Evolutionary conservation across 805 yeast species (phyloP), one percentile per base, ranked within the genome.

Genomic region (Ogataea polymorpha): DNA sequence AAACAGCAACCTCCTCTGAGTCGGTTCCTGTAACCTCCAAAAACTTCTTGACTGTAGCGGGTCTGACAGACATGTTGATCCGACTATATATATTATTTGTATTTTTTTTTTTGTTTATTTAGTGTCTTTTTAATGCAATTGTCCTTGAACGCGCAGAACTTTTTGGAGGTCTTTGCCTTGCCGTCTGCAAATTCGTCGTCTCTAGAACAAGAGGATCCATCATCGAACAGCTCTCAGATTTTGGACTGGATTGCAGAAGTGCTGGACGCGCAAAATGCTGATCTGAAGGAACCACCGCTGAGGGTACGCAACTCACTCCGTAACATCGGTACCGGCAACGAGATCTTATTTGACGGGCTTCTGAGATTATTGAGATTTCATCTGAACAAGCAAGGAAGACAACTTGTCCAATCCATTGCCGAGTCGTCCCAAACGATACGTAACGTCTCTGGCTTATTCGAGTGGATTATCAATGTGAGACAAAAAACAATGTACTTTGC

Each of bases 11-110:
- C 10, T 54, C 61, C 6, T 61, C 46, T 4, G 54, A 45, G 5
- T 58, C 41, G 2, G 66, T 55, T 5, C 70, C 71, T 8, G 80
- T 70, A 33, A 74, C 55, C 28, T 65, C 67, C 34, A 62, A 48
- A 52, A 74, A 72, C 41, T 65, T 65, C 35, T 51, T 57, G 8
- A 54, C 38, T 6, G 49, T 36, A 6, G 56, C 49, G 23, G 48
- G 40, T 32, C 38, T 42, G 18, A 45, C 28, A 17, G 51, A 36
- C 51, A 47, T 45, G 14, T n/a, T 29, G 32, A 25, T 32, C 23
- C 23, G n/a, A 16, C 13, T 21, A 24, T 11, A 16, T 16, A 25
- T 17, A 11, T 14, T 30, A n/a, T n/a, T n/a, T n/a, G n/a, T n/a
- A n/a, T n/a, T 4, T 27, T 14, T 23, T 23, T 29, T 37, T 25